Evolutionary conservation across 139 green algal genomes (phyloP).

Genomic region (Yamagishiella unicocca): DNA sequence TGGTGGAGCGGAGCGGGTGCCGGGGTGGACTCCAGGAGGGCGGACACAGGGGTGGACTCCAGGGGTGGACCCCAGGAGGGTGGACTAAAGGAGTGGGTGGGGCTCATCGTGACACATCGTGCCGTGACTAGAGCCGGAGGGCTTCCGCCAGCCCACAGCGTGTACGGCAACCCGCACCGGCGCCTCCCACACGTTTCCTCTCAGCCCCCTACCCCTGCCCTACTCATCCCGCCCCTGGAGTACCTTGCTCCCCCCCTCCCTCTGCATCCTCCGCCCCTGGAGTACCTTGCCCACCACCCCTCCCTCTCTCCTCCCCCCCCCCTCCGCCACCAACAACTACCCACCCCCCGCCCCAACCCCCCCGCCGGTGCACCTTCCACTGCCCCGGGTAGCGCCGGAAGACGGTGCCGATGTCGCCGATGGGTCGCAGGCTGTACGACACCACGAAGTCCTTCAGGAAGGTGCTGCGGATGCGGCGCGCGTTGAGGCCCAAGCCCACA

Average conservation of each 20-base stretch:
- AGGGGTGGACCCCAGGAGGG: too few species aligned
- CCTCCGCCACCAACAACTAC: too few species aligned
- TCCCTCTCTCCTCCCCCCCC: too few species aligned
- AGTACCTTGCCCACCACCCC: too few species aligned
- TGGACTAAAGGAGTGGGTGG: too few species aligned
- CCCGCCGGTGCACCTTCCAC: constrained; percentile 76
- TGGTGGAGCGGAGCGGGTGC: too few species aligned
- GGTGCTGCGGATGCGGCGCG: constrained; percentile 82
- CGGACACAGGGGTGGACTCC: too few species aligned
- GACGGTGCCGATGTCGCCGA: constrained; percentile 80
- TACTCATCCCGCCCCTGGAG: not conserved
- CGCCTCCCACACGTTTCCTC: not conserved
- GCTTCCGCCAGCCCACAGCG: not conserved
- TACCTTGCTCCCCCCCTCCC: too few species aligned
- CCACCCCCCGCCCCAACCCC: not conserved
- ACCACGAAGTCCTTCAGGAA: constrained; percentile 89
- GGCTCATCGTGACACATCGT: too few species aligned
- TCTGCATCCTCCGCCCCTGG: too few species aligned
- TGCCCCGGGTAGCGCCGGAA: constrained; percentile 85
- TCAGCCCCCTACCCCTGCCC: not conserved
- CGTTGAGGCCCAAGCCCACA: constrained; percentile 94
- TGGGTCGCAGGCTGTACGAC: constrained; percentile 91
- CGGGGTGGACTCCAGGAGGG: too few species aligned
- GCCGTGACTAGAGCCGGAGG: too few species aligned
- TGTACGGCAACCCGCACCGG: not conserved